Conservation (phyloP, 2,329 filamentous ascomycete genomes). For the Tolypocladium inflatum region DNA sequence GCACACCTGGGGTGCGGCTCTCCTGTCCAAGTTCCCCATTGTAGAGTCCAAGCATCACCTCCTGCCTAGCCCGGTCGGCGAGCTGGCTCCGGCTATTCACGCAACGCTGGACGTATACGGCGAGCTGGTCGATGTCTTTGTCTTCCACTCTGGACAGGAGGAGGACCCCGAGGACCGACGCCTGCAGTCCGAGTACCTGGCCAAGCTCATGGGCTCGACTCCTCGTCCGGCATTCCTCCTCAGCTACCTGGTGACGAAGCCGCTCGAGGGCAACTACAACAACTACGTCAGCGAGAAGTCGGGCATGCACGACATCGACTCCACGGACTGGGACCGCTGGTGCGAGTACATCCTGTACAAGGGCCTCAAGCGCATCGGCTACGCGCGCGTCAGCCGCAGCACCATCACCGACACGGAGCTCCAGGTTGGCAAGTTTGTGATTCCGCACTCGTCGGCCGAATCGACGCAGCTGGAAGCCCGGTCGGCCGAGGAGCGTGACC, state of each 20-base stretch:
- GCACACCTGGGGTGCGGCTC: slow-evolving; percentile 91
- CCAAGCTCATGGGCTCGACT: slow-evolving; percentile 78
- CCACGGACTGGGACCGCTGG: slow-evolving; percentile 91
- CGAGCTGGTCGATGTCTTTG: slow-evolving; percentile 82
- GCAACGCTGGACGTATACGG: slow-evolving; percentile 94
- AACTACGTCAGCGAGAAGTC: slow-evolving; percentile 80
- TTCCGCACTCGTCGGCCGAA: slow-evolving; percentile 57
- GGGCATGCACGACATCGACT: slow-evolving; percentile 93
- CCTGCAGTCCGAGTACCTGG: slow-evolving; percentile 76
- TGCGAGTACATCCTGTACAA: slow-evolving; percentile 99
- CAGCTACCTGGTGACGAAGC: slow-evolving; percentile 86
- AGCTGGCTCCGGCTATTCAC: slow-evolving; percentile 90
- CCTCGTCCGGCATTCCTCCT: slow-evolving; percentile 75
- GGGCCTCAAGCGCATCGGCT: slow-evolving; percentile 72
- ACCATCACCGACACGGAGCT: slow-evolving; percentile 97
- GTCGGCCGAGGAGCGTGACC: slow-evolving; percentile 44
- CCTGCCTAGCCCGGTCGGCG: slow-evolving; percentile 84
- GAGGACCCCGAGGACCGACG: slow-evolving; percentile 89
- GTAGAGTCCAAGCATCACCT: slow-evolving; percentile 94
- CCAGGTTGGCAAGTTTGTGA: slow-evolving; percentile 89
- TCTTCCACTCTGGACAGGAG: slow-evolving; percentile 98
- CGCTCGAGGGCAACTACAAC: slow-evolving; percentile 90
- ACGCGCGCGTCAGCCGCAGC: slow-evolving; percentile 77
- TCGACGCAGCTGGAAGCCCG: slow-evolving; percentile 30
- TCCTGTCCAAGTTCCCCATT: slow-evolving; percentile 96